Conservation (phyloP, 345 rosid genomes). For the Rhizophora apiculata region DNA sequence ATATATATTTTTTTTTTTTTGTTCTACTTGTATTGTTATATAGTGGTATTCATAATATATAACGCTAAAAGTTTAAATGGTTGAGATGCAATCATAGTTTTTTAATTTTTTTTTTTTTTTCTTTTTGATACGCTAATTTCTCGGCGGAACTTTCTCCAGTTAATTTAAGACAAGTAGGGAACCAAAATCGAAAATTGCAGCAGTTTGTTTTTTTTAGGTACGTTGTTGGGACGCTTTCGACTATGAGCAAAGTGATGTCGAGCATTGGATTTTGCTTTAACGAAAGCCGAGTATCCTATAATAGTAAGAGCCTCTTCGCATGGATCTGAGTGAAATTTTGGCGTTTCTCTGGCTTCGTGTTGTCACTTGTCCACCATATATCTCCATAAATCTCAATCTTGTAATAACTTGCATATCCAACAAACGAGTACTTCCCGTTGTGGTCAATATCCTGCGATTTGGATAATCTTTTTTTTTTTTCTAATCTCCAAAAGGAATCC, state of each 20-base stretch:
- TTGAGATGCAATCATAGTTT: background rate
- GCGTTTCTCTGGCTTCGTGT: conserved; percentile 25
- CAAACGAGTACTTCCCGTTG: conserved; percentile 24
- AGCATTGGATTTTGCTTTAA: conserved; percentile 18
- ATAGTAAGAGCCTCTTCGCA: conserved; percentile 26
- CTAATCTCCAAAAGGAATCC: conserved; percentile 7
- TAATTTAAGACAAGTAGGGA: background rate
- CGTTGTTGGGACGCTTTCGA: conserved; percentile 17
- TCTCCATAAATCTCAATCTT: conserved; percentile 1
- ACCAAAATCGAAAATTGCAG: conserved; percentile 21
- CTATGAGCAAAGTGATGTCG: conserved; percentile 10
- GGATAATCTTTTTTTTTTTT: conserved; percentile 23
- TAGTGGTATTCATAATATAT: too few relatives aligned
- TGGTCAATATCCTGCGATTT: conserved; percentile 23
- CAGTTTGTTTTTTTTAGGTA: background rate
- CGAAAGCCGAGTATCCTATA: conserved; percentile 23
- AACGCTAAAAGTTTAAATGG: too few relatives aligned
- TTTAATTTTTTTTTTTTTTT: background rate
- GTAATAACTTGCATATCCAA: conserved; percentile 14
- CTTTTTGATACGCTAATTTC: too few relatives aligned
- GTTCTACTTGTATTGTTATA: too few relatives aligned
- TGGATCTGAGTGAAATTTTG: conserved; percentile 58
- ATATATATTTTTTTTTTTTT: too few relatives aligned
- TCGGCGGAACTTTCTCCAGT: too few relatives aligned
- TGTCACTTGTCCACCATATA: conserved; percentile 15